These are phyloP conservation scores for Rutstroemia sp. DNA, from an alignment of 2,329 filamentous ascomycete species.

Conservation along the genomic window DNA sequence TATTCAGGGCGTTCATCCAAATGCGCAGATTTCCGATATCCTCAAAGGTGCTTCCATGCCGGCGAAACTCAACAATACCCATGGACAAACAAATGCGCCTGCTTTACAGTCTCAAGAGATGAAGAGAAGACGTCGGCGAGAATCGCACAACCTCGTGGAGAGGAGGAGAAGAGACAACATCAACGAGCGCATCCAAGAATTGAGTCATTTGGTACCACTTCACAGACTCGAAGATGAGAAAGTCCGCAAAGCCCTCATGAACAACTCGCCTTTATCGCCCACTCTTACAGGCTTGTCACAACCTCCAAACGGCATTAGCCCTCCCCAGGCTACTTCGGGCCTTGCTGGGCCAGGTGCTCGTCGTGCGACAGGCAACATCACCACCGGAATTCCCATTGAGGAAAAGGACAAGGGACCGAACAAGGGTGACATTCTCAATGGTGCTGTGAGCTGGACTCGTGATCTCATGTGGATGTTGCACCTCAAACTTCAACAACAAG, in stretches of 20 bases:
- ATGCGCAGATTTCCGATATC: conserved; percentile 79
- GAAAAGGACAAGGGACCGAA: conserved; percentile 99
- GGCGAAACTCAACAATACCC: conserved; percentile 59
- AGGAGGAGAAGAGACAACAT: conserved; percentile 94
- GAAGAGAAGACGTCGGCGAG: conserved; percentile 82
- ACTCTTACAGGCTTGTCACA: conserved; percentile 60
- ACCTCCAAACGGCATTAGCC: conserved; percentile 45
- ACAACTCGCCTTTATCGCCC: conserved; percentile 82
- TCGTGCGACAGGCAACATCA: conserved; percentile 77
- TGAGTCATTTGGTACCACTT: conserved; percentile 84
- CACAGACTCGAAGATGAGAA: conserved; percentile 96
- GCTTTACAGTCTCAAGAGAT: conserved; percentile 75
- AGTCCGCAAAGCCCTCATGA: conserved; percentile 88
- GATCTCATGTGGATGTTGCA: conserved; percentile 97
- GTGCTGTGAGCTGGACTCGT: conserved; percentile 91
- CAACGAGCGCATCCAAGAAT: conserved; percentile 95
- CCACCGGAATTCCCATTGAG: conserved; percentile 84
- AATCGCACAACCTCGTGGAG: conserved; percentile 95
- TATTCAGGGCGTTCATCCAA: conserved; percentile 54
- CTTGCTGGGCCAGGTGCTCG: conserved; percentile 79
- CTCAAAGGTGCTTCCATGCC: conserved; percentile 88
- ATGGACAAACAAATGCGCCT: conserved; percentile 18
- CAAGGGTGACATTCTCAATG: conserved; percentile 97
- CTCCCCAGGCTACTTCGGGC: conserved; percentile 77
- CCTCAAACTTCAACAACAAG: conserved; percentile 80